These are phyloP conservation scores for Salicornia ramosissima DNA, from an alignment of 148 eudicot species.

Conservation along the genomic window DNA sequence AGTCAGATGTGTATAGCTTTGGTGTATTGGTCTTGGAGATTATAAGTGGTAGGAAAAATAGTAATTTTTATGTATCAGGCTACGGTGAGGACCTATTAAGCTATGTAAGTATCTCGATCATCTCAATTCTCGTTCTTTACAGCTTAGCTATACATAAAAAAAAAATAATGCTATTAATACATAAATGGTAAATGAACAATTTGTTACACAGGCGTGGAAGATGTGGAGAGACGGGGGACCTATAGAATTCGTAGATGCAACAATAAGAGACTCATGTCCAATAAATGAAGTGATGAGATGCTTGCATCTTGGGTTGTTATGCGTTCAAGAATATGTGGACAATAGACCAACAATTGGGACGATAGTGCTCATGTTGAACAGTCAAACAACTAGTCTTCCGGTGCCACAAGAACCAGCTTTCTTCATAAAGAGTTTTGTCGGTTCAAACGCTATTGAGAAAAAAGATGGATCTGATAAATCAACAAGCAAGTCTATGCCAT, in stretches of 20 bases:
- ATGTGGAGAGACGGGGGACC: slow-evolving; percentile 23
- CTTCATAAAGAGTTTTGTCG: neutral
- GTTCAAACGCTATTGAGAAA: neutral
- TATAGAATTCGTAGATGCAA: slow-evolving; percentile 21
- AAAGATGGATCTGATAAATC: neutral
- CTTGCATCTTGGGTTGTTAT: slow-evolving; percentile 12
- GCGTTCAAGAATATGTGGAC: slow-evolving; percentile 1
- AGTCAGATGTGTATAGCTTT: slow-evolving; percentile 16
- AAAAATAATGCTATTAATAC: too few species aligned
- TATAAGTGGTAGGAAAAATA: slow-evolving; percentile 2
- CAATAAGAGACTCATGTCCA: slow-evolving; percentile 15
- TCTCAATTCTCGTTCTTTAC: too few species aligned
- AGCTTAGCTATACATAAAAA: too few species aligned
- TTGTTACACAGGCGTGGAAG: too few species aligned
- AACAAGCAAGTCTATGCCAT: neutral
- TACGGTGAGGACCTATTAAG: slow-evolving; percentile 6
- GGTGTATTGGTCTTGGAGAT: slow-evolving; percentile 19
- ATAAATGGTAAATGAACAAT: too few species aligned
- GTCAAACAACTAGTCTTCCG: slow-evolving; percentile 11
- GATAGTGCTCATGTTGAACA: slow-evolving; percentile 16
- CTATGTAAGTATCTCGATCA: slow-evolving; percentile 11
- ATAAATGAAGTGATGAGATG: slow-evolving; percentile 24
- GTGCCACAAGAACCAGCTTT: slow-evolving; percentile 21
- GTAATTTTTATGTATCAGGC: slow-evolving; percentile 4
- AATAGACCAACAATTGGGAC: slow-evolving; percentile 20